These are phyloP conservation scores for Abrus pulchellus DNA, from an alignment of 306 rosid species.

Conservation along the genomic window DNA sequence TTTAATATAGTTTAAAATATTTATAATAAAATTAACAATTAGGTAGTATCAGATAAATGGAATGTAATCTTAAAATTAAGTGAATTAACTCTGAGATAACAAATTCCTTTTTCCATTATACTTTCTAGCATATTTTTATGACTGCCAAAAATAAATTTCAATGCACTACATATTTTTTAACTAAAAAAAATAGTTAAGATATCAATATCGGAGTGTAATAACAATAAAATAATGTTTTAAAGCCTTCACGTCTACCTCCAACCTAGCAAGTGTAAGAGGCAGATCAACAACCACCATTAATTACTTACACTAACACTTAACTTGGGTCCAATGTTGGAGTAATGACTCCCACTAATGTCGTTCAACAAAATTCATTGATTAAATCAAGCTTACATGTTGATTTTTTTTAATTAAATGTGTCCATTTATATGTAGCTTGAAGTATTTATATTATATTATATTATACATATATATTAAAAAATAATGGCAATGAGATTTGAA, in stretches of 20 bases:
- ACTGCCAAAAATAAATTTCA: too few relatives aligned
- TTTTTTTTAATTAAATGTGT: neutral
- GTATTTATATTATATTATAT: neutral
- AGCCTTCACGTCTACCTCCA: neutral
- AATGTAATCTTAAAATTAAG: too few relatives aligned
- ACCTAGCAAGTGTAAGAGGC: neutral
- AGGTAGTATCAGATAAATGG: too few relatives aligned
- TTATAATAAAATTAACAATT: too few relatives aligned
- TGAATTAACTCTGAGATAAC: too few relatives aligned
- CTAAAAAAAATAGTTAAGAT: neutral
- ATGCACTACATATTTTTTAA: neutral
- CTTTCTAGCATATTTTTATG: too few relatives aligned
- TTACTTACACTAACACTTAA: neutral
- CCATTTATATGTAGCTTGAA: neutral
- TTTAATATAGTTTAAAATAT: too few relatives aligned
- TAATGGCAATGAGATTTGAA: neutral
- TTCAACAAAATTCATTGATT: neutral
- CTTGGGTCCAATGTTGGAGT: neutral
- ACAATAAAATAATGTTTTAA: neutral
- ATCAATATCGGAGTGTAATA: neutral
- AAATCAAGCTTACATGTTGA: neutral
- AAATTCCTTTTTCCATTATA: too few relatives aligned
- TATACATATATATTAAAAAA: too few relatives aligned
- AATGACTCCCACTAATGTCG: neutral
- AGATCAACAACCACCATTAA: neutral